Conservation (phyloP, 139 green algal genomes). For the Haematococcus lacustris region DNA sequence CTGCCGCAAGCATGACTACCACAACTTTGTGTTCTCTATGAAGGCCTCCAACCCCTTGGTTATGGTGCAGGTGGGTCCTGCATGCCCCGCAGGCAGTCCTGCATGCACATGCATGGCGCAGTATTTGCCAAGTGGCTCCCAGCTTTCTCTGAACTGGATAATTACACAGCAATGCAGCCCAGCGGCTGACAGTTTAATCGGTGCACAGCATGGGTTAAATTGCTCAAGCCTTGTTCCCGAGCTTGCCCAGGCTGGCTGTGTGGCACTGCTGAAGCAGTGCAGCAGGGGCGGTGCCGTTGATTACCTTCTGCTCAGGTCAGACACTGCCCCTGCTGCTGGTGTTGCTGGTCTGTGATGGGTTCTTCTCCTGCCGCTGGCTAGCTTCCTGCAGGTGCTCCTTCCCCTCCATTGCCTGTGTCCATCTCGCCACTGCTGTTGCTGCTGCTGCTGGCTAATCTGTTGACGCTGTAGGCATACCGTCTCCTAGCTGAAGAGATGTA, state of each 20-base stretch:
- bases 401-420: neutral
- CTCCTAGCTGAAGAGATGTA: slow-evolving; percentile 93
- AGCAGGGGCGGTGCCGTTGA: neutral
- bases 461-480: slow-evolving; percentile 90
- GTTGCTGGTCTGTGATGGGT: neutral
- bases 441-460: too few relatives aligned
- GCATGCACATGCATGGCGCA: neutral
- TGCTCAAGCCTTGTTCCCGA: too few relatives aligned
- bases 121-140: neutral
- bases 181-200: neutral
- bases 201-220: neutral
- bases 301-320: neutral
- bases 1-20: slow-evolving; percentile 94
- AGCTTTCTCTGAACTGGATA: too few relatives aligned
- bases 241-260: too few relatives aligned
- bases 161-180: neutral
- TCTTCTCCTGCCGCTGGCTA: neutral
- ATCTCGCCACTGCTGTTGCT: too few relatives aligned
- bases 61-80: slow-evolving; percentile 68
- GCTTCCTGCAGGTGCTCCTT: neutral
- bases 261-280: too few relatives aligned
- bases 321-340: neutral
- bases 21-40: slow-evolving; percentile 99
- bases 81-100: neutral
- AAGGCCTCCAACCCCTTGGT: slow-evolving; percentile 97